Conservation (phyloP, 495 filamentous ascomycete genomes). For the Penicillium dipodomyicola region DNA sequence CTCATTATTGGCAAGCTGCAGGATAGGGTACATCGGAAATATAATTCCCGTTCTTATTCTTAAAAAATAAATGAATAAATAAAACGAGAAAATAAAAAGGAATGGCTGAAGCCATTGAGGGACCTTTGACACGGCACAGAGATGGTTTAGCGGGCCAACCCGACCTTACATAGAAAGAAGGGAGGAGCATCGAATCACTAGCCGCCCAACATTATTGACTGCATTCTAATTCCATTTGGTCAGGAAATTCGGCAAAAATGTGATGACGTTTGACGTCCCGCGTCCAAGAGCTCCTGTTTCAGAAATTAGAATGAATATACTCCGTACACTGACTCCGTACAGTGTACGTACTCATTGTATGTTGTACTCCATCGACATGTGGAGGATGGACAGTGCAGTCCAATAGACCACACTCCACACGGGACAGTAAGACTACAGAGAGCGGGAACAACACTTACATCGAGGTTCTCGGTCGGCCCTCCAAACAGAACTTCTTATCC, state of each 20-base stretch:
- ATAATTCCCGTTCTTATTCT: not conserved
- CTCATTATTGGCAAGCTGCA: constrained; percentile 16
- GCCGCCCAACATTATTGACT: constrained; percentile 28
- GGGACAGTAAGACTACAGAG: not conserved
- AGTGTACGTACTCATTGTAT: not conserved
- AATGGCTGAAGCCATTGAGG: constrained; percentile 17
- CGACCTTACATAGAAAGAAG: constrained; percentile 22
- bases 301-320: not conserved
- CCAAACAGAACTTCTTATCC: not conserved
- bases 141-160: constrained; percentile 24
- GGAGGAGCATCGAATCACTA: constrained; percentile 22
- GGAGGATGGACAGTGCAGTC: constrained; percentile 11
- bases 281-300: not conserved
- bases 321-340: not conserved
- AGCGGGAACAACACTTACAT: not conserved
- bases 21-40: constrained; percentile 3
- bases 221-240: constrained; percentile 19
- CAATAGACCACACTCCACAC: constrained; percentile 5
- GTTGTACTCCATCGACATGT: not conserved
- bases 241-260: constrained; percentile 20
- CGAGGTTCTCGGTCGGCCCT: constrained; percentile 5
- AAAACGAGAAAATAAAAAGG: constrained; percentile 13
- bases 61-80: not conserved
- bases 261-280: constrained; percentile 28
- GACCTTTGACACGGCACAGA: constrained; percentile 30